These are phyloP conservation scores for Bruguiera sexangula DNA, from an alignment of 345 rosid species.

Conservation along the genomic window DNA sequence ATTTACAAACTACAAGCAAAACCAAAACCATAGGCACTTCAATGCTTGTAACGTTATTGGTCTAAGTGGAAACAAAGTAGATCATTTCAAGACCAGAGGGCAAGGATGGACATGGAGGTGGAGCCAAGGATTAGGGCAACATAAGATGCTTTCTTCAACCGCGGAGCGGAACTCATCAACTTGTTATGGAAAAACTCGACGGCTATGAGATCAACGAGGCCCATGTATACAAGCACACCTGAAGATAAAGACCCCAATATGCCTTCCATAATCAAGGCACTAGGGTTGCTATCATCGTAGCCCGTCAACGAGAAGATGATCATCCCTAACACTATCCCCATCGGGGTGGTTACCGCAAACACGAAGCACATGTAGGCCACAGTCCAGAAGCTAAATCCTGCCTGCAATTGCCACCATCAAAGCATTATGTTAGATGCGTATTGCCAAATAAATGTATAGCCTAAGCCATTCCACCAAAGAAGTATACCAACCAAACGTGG, in stretches of 20 bases:
- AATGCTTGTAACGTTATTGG: background rate
- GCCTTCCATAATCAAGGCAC: conserved; percentile 86
- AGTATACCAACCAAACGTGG: no score
- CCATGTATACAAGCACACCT: conserved; percentile 91
- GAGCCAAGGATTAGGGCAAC: conserved; percentile 69
- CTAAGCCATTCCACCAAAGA: no score
- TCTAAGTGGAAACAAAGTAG: background rate
- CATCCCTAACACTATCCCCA: conserved; percentile 86
- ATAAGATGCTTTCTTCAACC: conserved; percentile 73
- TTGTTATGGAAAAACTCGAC: conserved; percentile 88
- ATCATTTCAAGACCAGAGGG: conserved; percentile 70
- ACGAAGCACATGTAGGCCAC: conserved; percentile 81
- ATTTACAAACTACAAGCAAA: no score
- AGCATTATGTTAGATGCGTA: background rate
- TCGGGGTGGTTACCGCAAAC: conserved; percentile 89
- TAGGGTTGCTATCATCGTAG: conserved; percentile 67
- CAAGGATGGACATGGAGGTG: conserved; percentile 84
- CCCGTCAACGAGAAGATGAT: conserved; percentile 71
- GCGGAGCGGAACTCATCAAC: conserved; percentile 53
- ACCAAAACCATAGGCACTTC: no score
- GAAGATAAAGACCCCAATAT: conserved; percentile 77
- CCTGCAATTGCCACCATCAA: conserved; percentile 45
- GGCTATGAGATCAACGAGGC: conserved; percentile 86
- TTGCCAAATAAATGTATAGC: no score
- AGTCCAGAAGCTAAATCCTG: conserved; percentile 69